Evolutionary conservation across 2,329 filamentous ascomycete genomes (phyloP).

Genomic region (Grosmannia penicillata): DNA sequence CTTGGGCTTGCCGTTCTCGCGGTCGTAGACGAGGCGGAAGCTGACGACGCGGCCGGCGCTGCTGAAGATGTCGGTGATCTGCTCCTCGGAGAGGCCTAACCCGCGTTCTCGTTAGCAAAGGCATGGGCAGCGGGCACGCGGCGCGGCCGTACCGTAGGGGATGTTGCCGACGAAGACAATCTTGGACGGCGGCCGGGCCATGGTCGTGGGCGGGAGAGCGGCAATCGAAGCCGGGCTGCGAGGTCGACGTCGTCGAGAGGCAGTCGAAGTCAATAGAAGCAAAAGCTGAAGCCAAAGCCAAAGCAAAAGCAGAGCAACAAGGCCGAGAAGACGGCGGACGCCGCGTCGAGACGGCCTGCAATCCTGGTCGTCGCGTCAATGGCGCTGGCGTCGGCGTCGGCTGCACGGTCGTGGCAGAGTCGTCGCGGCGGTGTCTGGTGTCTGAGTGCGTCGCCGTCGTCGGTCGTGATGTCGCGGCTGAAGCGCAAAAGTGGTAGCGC

Average conservation of each 20-base stretch:
- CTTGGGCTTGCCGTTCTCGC: slow-evolving; percentile 86
- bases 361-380: too few relatives aligned
- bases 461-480: too few relatives aligned
- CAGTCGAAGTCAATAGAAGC: too few relatives aligned
- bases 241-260: background rate
- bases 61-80: slow-evolving; percentile 87
- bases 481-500: too few relatives aligned
- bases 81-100: slow-evolving; percentile 93
- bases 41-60: slow-evolving; percentile 80
- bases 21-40: slow-evolving; percentile 89
- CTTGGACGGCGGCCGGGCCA: slow-evolving; percentile 58
- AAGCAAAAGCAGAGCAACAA: too few relatives aligned
- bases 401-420: too few relatives aligned
- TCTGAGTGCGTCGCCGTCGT: too few relatives aligned
- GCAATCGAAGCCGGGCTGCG: background rate
- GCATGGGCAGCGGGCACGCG: background rate
- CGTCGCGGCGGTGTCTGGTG: too few relatives aligned
- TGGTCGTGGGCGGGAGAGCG: slow-evolving; percentile 34
- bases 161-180: slow-evolving; percentile 80
- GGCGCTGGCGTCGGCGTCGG: too few relatives aligned
- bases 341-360: too few relatives aligned
- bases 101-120: background rate
- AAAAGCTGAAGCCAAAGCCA: too few relatives aligned
- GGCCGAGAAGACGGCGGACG: too few relatives aligned
- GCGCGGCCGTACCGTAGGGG: slow-evolving; percentile 66